phyloP scores from a whole-genome alignment of 2,329 filamentous ascomycete genomes.

The Arthrinium puccinioides region DNA sequence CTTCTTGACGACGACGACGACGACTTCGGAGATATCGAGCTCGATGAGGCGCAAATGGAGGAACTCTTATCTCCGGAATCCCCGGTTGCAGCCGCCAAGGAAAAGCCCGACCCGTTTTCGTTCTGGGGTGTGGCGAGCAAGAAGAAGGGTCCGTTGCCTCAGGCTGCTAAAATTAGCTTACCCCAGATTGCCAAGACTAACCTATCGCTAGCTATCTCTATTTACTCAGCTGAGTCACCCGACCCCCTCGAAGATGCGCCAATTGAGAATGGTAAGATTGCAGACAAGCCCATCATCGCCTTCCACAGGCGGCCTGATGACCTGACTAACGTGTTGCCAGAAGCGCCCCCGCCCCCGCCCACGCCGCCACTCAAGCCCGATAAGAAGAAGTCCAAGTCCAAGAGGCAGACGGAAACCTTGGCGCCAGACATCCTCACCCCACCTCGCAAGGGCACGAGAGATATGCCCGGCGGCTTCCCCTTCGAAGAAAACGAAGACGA shows the following conservation, averaged over 20 bases:
- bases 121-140: slow-evolving; percentile 44
- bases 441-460: slow-evolving; percentile 8
- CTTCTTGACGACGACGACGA: slow-evolving; percentile 15
- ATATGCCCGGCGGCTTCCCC: slow-evolving; percentile 23
- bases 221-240: slow-evolving; percentile 43
- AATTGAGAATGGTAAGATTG: slow-evolving; percentile 47
- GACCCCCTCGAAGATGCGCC: slow-evolving; percentile 38
- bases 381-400: slow-evolving; percentile 34
- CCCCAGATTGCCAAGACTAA: slow-evolving; percentile 9
- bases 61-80: slow-evolving; percentile 14
- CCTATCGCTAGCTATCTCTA: slow-evolving; percentile 25
- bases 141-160: slow-evolving; percentile 27
- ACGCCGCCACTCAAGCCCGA: slow-evolving; percentile 26
- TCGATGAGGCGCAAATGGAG: slow-evolving; percentile 16
- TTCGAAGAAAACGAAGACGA: slow-evolving; percentile 28
- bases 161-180: slow-evolving; percentile 20
- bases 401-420: slow-evolving; percentile 28
- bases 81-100: slow-evolving; percentile 13
- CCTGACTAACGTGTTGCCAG: slow-evolving; percentile 22
- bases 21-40: slow-evolving; percentile 21
- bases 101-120: slow-evolving; percentile 38
- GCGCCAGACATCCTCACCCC: slow-evolving; percentile 10
- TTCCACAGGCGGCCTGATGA: slow-evolving; percentile 16
- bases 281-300: slow-evolving; percentile 46
- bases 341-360: slow-evolving; percentile 29